Conservation (phyloP, 202 grass and related monocot genomes). For the Panicum virgatum region DNA sequence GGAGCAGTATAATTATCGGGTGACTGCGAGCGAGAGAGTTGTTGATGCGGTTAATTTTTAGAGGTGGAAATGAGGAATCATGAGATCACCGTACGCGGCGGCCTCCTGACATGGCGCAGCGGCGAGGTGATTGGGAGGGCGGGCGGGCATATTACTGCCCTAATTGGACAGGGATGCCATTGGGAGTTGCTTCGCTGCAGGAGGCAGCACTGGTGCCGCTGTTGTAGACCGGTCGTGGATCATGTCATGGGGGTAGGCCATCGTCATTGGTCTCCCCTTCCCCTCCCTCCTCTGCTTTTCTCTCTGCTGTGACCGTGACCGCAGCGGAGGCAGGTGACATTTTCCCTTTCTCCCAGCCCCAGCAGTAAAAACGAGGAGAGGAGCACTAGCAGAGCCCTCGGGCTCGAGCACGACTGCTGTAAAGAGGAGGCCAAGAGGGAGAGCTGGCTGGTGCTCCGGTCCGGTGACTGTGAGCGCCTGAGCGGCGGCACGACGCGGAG, state of each 20-base stretch:
- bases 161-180: conserved; percentile 24
- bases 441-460: not conserved
- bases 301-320: not conserved
- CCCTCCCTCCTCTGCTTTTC: too few species aligned
- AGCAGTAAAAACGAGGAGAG: conserved; percentile 13
- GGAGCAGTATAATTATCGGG: conserved; percentile 7
- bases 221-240: not conserved
- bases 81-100: not conserved
- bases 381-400: too few species aligned
- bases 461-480: not conserved
- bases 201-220: conserved; percentile 23
- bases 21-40: not conserved
- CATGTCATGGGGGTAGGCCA: not conserved
- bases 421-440: not conserved
- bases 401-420: not conserved
- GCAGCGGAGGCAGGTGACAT: not conserved
- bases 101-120: not conserved
- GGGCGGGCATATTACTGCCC: conserved; percentile 15
- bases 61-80: too few species aligned
- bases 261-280: not conserved
- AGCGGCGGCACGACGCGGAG: not conserved
- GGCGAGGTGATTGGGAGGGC: not conserved
- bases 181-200: conserved; percentile 47
- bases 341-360: not conserved
- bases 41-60: conserved; percentile 25